Conservation (phyloP, 345 rosid genomes). For the Citrus unshiu region DNA sequence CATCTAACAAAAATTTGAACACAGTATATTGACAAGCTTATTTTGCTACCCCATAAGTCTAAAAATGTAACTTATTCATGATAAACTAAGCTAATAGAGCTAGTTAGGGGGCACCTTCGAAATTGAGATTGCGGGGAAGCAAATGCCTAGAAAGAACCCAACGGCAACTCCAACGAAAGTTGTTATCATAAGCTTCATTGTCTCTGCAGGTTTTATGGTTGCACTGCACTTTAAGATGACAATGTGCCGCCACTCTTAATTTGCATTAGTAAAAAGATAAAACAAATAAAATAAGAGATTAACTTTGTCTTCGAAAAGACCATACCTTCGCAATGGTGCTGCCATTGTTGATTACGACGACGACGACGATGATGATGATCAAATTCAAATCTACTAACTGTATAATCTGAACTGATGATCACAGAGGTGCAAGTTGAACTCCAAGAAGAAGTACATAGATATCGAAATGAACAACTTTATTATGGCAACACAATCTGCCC, state of each 20-base stretch:
- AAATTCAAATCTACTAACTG: constrained; percentile 7
- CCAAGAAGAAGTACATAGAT: constrained; percentile 4
- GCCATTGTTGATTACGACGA: constrained; percentile 25
- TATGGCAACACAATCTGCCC: constrained; percentile 6
- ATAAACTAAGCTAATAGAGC: background rate
- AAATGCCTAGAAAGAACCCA: constrained; percentile 85
- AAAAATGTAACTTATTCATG: background rate
- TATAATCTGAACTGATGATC: constrained; percentile 3
- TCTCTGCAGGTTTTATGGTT: constrained; percentile 53
- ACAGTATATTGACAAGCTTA: constrained; percentile 12
- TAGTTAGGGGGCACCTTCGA: constrained; percentile 45
- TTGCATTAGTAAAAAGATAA: background rate
- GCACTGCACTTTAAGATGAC: constrained; percentile 31
- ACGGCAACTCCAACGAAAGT: constrained; percentile 61
- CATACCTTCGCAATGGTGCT: constrained; percentile 36
- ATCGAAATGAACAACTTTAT: background rate
- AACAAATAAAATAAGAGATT: background rate
- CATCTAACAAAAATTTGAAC: constrained; percentile 46
- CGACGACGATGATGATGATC: background rate
- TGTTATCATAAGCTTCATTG: constrained; percentile 69
- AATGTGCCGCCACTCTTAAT: constrained; percentile 2
- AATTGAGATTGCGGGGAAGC: constrained; percentile 69
- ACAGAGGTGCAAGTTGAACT: constrained; percentile 20
- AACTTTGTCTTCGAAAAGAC: background rate
- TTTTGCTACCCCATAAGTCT: background rate